phyloP scores from a whole-genome alignment of 2,329 filamentous ascomycete genomes.

The Trichoderma oligosporum region DNA sequence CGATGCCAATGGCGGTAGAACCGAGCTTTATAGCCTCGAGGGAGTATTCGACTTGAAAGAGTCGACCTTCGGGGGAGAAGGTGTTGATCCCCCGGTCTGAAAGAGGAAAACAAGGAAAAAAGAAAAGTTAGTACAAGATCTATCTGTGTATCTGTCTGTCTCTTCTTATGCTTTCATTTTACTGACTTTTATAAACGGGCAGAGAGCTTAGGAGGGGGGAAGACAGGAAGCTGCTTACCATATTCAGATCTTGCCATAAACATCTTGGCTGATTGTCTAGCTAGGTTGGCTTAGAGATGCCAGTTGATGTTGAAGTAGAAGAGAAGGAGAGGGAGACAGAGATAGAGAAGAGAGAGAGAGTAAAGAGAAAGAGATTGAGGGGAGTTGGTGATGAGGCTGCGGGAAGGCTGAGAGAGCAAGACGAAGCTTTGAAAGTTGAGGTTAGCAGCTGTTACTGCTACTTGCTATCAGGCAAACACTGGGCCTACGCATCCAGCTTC shows the following conservation, averaged over 20 bases:
- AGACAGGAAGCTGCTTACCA: constrained; percentile 45
- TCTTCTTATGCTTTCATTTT: background rate
- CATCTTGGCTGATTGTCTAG: constrained; percentile 62
- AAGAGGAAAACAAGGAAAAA: background rate
- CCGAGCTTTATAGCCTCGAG: constrained; percentile 99
- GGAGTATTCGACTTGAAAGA: constrained; percentile 99
- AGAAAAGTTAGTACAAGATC: constrained; percentile 18
- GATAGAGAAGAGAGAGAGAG: background rate
- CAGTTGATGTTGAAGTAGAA: background rate
- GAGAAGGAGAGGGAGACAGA: background rate
- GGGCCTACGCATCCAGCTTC: constrained; percentile 34
- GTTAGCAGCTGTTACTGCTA: background rate
- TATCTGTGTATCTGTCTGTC: background rate
- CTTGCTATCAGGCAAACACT: constrained; percentile 36
- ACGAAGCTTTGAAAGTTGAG: constrained; percentile 1
- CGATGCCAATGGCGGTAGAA: constrained; percentile 95
- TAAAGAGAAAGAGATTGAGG: background rate
- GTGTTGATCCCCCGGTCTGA: constrained; percentile 99
- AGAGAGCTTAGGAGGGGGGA: constrained; percentile 23
- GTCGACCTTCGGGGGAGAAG: constrained; percentile 98
- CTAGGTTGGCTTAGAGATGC: constrained; percentile 10
- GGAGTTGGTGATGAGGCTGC: constrained; percentile 19
- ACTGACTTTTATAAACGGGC: background rate
- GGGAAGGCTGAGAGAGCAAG: constrained; percentile 24
- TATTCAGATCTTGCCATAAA: constrained; percentile 99